phyloP scores from a whole-genome alignment of 2,329 filamentous ascomycete genomes.

The Stachybotrys chlorohalonatus region DNA sequence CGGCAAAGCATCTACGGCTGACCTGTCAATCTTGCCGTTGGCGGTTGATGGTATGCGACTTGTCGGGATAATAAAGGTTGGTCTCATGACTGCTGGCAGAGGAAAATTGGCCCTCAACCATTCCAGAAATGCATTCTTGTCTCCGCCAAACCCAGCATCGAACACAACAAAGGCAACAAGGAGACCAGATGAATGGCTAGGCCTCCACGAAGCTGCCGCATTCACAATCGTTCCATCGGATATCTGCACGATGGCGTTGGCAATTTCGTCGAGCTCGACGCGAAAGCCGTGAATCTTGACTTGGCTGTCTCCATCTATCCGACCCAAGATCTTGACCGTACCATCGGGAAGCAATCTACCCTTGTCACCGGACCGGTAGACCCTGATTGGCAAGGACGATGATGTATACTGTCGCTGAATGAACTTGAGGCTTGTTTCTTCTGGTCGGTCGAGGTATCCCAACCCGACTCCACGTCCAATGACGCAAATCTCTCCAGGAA shows the following conservation, averaged over 20 bases:
- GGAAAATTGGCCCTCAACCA: background rate
- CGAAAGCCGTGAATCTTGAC: constrained; percentile 31
- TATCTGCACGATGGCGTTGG: constrained; percentile 5
- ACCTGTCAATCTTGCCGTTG: background rate
- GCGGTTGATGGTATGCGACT: background rate
- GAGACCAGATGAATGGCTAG: background rate
- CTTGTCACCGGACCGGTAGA: constrained; percentile 24
- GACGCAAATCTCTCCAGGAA: background rate
- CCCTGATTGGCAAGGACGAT: background rate
- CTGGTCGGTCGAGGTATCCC: background rate
- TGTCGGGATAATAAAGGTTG: background rate
- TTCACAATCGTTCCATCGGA: constrained; percentile 4
- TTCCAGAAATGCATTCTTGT: background rate
- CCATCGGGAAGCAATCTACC: constrained; percentile 12
- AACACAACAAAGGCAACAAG: background rate
- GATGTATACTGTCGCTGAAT: background rate
- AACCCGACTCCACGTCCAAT: background rate
- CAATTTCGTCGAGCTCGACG: constrained; percentile 32
- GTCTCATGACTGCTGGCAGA: background rate
- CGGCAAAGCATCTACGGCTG: background rate
- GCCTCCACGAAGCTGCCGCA: constrained; percentile 8
- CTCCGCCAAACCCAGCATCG: background rate
- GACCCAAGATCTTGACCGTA: constrained; percentile 17
- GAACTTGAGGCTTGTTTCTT: background rate
- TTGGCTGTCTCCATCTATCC: constrained; percentile 26